These are phyloP conservation scores for Aspergillus haitiensis DNA, from an alignment of 495 filamentous ascomycete genomes.

Conservation along the genomic window DNA sequence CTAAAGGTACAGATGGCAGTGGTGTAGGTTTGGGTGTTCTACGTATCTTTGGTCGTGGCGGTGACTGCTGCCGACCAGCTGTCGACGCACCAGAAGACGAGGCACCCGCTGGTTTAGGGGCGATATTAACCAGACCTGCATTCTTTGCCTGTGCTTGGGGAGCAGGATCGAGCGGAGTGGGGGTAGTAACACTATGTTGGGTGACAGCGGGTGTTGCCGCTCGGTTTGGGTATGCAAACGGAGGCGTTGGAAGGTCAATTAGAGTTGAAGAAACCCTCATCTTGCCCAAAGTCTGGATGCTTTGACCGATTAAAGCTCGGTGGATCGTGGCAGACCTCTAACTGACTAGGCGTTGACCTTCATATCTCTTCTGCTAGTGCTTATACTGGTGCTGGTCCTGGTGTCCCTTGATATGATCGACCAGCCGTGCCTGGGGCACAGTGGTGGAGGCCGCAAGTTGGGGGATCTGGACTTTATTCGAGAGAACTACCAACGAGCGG, in stretches of 20 bases:
- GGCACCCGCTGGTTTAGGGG: conserved; percentile 20
- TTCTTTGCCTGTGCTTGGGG: neutral
- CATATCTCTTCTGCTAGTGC: conserved; percentile 15
- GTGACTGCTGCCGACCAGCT: neutral
- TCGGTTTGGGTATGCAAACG: conserved; percentile 23
- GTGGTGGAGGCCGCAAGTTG: conserved; percentile 30
- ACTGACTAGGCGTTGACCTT: conserved; percentile 10
- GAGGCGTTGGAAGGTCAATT: conserved; percentile 28
- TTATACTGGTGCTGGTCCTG: conserved; percentile 2
- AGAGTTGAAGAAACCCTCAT: conserved; percentile 31
- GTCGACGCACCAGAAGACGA: conserved; percentile 1
- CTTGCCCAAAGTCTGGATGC: conserved; percentile 3
- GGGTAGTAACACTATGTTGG: conserved; percentile 11
- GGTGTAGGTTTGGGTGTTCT: conserved; percentile 1
- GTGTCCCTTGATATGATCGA: conserved; percentile 21
- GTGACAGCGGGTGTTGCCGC: conserved; percentile 15
- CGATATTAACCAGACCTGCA: conserved; percentile 18
- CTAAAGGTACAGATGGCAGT: conserved; percentile 1
- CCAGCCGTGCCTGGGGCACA: conserved; percentile 29
- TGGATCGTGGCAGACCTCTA: conserved; percentile 15
- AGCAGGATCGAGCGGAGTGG: conserved; percentile 3
- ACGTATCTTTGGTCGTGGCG: neutral
- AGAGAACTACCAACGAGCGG: conserved; percentile 15
- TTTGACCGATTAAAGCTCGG: conserved; percentile 1
- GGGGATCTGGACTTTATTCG: conserved; percentile 25